Evolutionary conservation across 768 basidiomycete species (phyloP).

Genomic region (Leucosporidium yakuticum): DNA sequence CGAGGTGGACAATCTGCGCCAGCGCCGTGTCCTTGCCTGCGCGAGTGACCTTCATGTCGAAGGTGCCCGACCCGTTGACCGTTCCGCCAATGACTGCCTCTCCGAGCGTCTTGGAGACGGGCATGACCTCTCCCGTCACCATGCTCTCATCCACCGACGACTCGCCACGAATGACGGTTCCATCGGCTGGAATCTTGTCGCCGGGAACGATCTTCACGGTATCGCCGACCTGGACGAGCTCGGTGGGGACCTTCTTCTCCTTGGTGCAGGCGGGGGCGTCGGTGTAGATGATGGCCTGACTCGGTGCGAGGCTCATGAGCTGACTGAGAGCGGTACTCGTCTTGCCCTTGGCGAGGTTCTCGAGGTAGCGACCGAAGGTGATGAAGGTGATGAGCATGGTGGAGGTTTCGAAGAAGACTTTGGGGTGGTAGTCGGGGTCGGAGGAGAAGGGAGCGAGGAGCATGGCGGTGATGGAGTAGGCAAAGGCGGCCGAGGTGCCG

Average conservation of each 20-base stretch:
- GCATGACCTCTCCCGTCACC: constrained; percentile 87
- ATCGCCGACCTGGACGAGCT: constrained; percentile 90
- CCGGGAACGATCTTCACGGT: constrained; percentile 89
- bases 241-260: constrained; percentile 87
- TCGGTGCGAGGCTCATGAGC: constrained; percentile 88
- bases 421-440: constrained; percentile 66
- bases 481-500: constrained; percentile 88
- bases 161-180: constrained; percentile 75
- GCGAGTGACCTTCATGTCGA: constrained; percentile 90
- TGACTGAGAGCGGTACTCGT: constrained; percentile 95
- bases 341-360: constrained; percentile 94
- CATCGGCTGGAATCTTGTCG: constrained; percentile 93
- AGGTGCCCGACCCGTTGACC: constrained; percentile 91
- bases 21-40: constrained; percentile 95
- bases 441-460: constrained; percentile 49
- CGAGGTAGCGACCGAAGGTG: constrained; percentile 87
- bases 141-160: constrained; percentile 93
- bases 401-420: constrained; percentile 95
- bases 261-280: constrained; percentile 56
- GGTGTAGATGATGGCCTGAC: constrained; percentile 92
- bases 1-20: constrained; percentile 90
- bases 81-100: constrained; percentile 92
- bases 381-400: constrained; percentile 98
- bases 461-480: constrained; percentile 74
- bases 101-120: constrained; percentile 74